Conservation (phyloP, 1,284 basidiomycete genomes). For the Agroathelia rolfsii region DNA sequence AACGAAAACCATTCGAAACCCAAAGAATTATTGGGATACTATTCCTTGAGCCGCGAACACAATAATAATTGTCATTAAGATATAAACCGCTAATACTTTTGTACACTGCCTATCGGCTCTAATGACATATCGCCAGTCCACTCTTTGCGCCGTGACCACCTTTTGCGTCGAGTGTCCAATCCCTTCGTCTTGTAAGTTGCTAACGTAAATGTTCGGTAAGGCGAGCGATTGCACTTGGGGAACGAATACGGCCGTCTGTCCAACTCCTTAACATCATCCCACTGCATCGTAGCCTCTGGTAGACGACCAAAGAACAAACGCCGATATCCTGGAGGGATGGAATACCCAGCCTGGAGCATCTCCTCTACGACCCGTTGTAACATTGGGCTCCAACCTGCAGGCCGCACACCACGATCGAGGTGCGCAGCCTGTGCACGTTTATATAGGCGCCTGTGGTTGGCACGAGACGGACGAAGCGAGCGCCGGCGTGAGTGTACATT, state of each 20-base stretch:
- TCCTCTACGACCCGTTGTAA: conserved; percentile 35
- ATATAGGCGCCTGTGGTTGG: conserved; percentile 18
- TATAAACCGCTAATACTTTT: conserved; percentile 2
- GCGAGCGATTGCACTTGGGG: conserved; percentile 12
- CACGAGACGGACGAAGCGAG: too few species aligned
- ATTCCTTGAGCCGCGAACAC: conserved; percentile 32
- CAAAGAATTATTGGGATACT: conserved; percentile 28
- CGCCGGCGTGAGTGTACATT: too few species aligned
- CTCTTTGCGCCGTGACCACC: conserved; percentile 11
- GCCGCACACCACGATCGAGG: too few species aligned
- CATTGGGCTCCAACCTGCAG: conserved; percentile 24
- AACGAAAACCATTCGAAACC: conserved; percentile 39
- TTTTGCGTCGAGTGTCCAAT: conserved; percentile 24
- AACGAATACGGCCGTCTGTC: conserved; percentile 25
- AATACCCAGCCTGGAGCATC: conserved; percentile 34
- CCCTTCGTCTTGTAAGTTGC: conserved; percentile 29
- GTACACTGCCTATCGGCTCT: conserved; percentile 5
- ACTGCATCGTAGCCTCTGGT: conserved; percentile 13
- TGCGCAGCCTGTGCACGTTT: conserved; percentile 13
- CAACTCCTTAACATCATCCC: conserved; percentile 4
- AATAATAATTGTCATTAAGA: conserved; percentile 8
- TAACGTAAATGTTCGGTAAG: conserved; percentile 19
- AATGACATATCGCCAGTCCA: conserved; percentile 7
- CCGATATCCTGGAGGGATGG: conserved; percentile 35
- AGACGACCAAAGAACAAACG: conserved; percentile 33